Conservation (phyloP, 352 stramenopile species). For the Phytophthora ohioensis region DNA sequence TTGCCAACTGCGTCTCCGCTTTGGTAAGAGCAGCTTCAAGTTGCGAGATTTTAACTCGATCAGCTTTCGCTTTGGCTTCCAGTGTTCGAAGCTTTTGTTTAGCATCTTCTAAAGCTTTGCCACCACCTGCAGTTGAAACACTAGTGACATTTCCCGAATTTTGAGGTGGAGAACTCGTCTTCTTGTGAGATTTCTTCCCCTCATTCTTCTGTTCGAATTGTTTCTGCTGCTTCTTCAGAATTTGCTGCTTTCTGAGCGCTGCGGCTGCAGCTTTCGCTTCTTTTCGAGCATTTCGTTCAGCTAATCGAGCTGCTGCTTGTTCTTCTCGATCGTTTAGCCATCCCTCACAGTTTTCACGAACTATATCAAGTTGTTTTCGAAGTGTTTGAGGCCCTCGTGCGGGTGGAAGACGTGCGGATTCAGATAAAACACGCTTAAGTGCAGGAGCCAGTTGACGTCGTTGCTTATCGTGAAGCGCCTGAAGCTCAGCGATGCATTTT, state of each 20-base stretch:
- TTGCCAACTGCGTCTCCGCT: constrained; percentile 48
- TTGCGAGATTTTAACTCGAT: constrained; percentile 81
- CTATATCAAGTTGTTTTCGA: constrained; percentile 66
- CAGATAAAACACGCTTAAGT: constrained; percentile 51
- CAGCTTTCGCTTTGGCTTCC: constrained; percentile 70
- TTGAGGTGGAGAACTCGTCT: constrained; percentile 26
- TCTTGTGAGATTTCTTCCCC: constrained; percentile 23
- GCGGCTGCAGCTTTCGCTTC: constrained; percentile 27
- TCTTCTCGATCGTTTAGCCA: constrained; percentile 45
- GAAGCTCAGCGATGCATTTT: constrained; percentile 51
- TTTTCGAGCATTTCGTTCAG: constrained; percentile 26
- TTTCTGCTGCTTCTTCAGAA: constrained; percentile 32
- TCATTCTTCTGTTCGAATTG: constrained; percentile 23
- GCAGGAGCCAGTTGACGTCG: constrained; percentile 43
- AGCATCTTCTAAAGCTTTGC: constrained; percentile 61
- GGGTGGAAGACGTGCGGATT: constrained; percentile 57
- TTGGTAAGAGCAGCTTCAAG: constrained; percentile 73
- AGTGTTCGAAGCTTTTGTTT: constrained; percentile 83
- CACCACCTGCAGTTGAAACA: background rate
- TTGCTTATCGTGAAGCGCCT: constrained; percentile 40
- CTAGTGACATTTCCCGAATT: background rate
- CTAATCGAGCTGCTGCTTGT: constrained; percentile 27
- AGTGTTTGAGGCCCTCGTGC: constrained; percentile 69
- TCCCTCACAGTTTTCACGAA: constrained; percentile 55
- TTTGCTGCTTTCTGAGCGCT: constrained; percentile 21